Conservation (phyloP, 441 rosid species). For the Isatis lusitanica region DNA sequence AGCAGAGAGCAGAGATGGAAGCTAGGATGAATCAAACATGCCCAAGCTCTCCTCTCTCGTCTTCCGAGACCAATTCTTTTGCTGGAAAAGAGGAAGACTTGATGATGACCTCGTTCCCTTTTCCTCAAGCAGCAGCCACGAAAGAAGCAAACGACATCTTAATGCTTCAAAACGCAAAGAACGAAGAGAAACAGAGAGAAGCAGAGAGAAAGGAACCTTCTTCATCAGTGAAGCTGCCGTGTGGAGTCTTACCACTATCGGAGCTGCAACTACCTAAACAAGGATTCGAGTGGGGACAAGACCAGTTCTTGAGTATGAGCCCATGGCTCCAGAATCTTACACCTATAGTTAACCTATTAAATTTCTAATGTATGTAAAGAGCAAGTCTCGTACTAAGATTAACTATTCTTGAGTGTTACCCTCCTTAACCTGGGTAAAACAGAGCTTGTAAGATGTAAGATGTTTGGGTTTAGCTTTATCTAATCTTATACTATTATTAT, state of each 20-base stretch:
- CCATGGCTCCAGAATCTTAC: conserved; percentile 80
- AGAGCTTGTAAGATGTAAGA: conserved; percentile 12
- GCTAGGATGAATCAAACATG: conserved; percentile 46
- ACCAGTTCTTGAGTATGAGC: conserved; percentile 57
- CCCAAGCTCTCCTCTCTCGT: conserved; percentile 46
- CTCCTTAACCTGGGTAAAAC: background rate
- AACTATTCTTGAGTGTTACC: conserved; percentile 7
- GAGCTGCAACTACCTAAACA: conserved; percentile 73
- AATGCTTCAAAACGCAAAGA: conserved; percentile 1
- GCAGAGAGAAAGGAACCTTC: conserved; percentile 31
- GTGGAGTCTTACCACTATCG: conserved; percentile 54
- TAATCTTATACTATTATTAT: no score
- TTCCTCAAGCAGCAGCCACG: conserved; percentile 39
- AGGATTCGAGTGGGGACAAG: conserved; percentile 70
- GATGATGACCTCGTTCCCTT: conserved; percentile 13
- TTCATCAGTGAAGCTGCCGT: conserved; percentile 46
- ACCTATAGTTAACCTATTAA: conserved; percentile 57
- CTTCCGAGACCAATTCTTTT: conserved; percentile 50
- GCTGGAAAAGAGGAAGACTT: conserved; percentile 44
- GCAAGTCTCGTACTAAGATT: background rate
- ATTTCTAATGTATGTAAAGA: conserved; percentile 41
- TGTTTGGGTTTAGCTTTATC: background rate
- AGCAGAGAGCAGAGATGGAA: conserved; percentile 81
- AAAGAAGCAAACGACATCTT: conserved; percentile 42
- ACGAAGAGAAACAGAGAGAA: conserved; percentile 16